Percentiles rank a stretch among this genome's conserved stretches.
Conservation (phyloP, 257 asterid species). For the Parsonsia alboflavescens region DNA sequence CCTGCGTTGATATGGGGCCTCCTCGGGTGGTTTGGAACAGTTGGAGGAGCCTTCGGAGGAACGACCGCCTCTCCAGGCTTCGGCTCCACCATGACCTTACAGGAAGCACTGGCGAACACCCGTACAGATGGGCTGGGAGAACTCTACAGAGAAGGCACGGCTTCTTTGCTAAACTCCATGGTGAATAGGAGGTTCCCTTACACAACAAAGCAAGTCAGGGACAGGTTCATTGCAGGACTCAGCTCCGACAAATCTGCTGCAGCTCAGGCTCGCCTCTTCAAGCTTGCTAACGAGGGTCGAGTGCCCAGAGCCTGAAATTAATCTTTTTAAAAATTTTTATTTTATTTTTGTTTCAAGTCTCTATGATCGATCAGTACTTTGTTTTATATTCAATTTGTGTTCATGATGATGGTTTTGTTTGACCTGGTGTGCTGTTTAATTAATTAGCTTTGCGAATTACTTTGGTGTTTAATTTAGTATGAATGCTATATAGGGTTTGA, state of each 20-base stretch:
- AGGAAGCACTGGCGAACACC: slow-evolving; percentile 66
- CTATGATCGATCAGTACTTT: slow-evolving; percentile 5
- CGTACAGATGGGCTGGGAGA: slow-evolving; percentile 64
- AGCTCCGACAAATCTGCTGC: slow-evolving; percentile 68
- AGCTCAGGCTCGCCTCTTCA: slow-evolving; percentile 75
- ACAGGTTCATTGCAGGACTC: slow-evolving; percentile 53
- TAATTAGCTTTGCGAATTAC: slow-evolving; percentile 5
- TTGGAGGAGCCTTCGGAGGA: slow-evolving; percentile 28
- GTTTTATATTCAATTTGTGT: slow-evolving; percentile 2
- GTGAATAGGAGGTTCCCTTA: slow-evolving; percentile 55
- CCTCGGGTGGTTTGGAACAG: slow-evolving; percentile 38
- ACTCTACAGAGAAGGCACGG: slow-evolving; percentile 93
- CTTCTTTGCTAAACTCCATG: slow-evolving; percentile 87
- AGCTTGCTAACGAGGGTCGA: slow-evolving; percentile 74
- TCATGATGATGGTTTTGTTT: too few species aligned
- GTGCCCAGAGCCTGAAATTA: slow-evolving; percentile 33
- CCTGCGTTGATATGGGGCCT: slow-evolving; percentile 36
- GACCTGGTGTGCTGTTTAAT: slow-evolving; percentile 18
- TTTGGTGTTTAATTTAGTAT: slow-evolving; percentile 1
- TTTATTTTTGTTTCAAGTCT: slow-evolving; percentile 12
- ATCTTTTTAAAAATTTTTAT: background rate
- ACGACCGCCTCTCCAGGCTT: slow-evolving; percentile 33
- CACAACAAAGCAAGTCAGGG: slow-evolving; percentile 66
- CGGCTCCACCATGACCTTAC: slow-evolving; percentile 48
- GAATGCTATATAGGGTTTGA: slow-evolving; percentile 6